Percentiles rank a stretch among this genome's conserved stretches.
These are phyloP conservation scores for Haberlea rhodopensis DNA, from an alignment of 257 asterid species.

Conservation along the genomic window DNA sequence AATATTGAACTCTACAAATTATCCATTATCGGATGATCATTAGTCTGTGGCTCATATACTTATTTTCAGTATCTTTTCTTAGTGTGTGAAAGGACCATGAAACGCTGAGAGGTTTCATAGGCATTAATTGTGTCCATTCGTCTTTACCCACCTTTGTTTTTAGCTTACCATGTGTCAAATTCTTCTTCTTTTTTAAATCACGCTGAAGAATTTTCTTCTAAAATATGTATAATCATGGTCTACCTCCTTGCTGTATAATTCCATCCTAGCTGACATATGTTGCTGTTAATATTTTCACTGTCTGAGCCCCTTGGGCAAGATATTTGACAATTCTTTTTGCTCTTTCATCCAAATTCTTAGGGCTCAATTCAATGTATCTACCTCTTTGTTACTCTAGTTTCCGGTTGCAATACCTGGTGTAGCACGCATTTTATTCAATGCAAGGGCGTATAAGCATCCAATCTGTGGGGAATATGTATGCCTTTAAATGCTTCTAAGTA, in stretches of 20 bases:
- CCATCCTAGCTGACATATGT: background rate
- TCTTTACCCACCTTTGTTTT: background rate
- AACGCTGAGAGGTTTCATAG: constrained; percentile 11
- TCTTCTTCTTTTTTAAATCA: background rate
- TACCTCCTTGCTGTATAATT: background rate
- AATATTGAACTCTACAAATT: constrained; percentile 13
- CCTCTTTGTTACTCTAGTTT: background rate
- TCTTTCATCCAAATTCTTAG: no score
- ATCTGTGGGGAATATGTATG: background rate
- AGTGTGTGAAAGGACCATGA: background rate
- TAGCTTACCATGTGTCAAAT: background rate
- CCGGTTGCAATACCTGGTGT: background rate
- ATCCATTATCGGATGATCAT: constrained; percentile 11
- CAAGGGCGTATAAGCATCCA: background rate
- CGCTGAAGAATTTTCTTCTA: background rate
- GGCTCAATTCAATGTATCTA: no score
- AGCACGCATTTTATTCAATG: background rate
- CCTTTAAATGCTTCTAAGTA: background rate
- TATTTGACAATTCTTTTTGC: no score
- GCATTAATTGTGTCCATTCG: constrained; percentile 1
- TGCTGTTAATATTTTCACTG: background rate
- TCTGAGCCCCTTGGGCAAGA: background rate
- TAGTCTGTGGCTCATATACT: background rate
- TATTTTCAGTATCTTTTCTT: no score
- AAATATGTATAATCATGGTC: background rate